phyloP scores from a whole-genome alignment of 176 grass and related monocot species.

The Eremochloa ophiuroides region DNA sequence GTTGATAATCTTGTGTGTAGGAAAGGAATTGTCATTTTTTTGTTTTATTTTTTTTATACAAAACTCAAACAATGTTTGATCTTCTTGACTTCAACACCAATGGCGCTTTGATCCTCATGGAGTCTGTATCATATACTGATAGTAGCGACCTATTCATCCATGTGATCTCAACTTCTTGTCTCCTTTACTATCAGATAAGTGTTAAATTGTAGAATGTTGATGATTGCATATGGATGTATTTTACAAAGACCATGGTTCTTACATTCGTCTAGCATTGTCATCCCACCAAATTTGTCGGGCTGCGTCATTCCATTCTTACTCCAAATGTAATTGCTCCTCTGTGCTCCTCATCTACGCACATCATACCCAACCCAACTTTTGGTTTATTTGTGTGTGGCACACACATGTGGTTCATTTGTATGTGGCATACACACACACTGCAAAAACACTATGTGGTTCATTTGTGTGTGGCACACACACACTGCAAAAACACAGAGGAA shows the following conservation, averaged over 20 bases:
- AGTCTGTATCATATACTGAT: neutral
- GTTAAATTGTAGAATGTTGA: neutral
- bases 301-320: too few relatives aligned
- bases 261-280: neutral
- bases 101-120: neutral
- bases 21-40: neutral
- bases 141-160: too few relatives aligned
- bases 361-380: too few relatives aligned
- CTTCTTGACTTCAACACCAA: neutral
- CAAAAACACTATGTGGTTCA: too few relatives aligned
- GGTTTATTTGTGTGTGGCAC: too few relatives aligned
- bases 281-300: neutral
- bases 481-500: too few relatives aligned
- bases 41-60: neutral
- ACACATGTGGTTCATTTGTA: too few relatives aligned
- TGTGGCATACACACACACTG: too few relatives aligned
- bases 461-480: too few relatives aligned
- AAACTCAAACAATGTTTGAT: neutral
- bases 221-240: neutral
- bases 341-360: too few relatives aligned
- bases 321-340: too few relatives aligned
- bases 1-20: neutral
- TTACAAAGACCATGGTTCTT: neutral
- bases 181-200: neutral
- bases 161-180: neutral